phyloP scores from a whole-genome alignment of 176 grass and related monocot species.

The Carex scoparia region DNA sequence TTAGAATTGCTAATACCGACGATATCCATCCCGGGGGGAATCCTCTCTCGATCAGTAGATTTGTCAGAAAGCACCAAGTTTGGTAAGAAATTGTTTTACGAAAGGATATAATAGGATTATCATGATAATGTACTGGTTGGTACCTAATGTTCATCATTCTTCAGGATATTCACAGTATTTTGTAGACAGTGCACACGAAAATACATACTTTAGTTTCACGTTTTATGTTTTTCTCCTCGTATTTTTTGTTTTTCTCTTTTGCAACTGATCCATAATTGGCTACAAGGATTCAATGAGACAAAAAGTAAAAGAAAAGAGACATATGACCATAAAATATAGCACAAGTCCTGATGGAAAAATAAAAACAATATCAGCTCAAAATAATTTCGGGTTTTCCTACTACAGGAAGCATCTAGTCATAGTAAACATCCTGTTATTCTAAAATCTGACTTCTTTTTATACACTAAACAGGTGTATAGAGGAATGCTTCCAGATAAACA shows the following conservation, averaged over 20 bases:
- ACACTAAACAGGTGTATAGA: slow-evolving; percentile 62
- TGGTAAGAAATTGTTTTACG: background rate
- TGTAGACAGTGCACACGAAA: background rate
- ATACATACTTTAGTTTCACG: background rate
- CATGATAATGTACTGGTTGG: too few species aligned
- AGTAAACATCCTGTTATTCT: background rate
- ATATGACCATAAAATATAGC: background rate
- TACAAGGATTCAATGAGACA: background rate
- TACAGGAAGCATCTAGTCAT: background rate
- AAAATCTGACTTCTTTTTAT: background rate
- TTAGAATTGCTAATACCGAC: too few species aligned
- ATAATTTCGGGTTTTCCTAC: background rate
- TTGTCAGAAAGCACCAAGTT: too few species aligned
- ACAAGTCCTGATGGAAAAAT: background rate
- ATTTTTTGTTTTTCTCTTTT: background rate
- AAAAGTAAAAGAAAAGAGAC: background rate
- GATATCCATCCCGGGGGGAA: too few species aligned
- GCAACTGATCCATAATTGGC: background rate
- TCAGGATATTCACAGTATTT: background rate
- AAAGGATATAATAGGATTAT: background rate
- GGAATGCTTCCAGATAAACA: slow-evolving; percentile 58
- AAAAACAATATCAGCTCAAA: background rate
- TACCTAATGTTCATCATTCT: background rate
- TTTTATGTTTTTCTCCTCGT: background rate
- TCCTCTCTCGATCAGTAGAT: too few species aligned